Evolutionary conservation across 495 filamentous ascomycete species (phyloP), one percentile per base, ranked within the genome.

Genomic region (Parathielavia hyrcaniae): DNA sequence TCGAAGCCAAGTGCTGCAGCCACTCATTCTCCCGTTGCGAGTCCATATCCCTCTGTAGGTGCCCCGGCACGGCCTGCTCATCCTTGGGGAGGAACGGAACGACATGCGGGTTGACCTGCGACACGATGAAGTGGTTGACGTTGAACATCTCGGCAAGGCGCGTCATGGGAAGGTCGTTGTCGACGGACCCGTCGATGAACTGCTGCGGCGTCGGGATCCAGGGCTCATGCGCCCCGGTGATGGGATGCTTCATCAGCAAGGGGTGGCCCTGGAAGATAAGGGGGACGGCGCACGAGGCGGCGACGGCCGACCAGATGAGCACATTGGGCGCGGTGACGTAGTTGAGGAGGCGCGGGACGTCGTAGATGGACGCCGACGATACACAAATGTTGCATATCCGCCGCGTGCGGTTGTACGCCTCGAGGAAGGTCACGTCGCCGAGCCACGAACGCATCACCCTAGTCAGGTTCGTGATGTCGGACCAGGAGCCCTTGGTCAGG

Each of bases 121-220:
- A 96, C 34, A 96, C 92, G 65, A 97, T 96, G 67, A 96, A 96
- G 67, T 96, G 91, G 67, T 96, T 97, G 72, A 96, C 91, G 66
- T 96, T 96, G 73, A 96, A 96, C 88, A 96, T 92, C 63, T 96
- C 91, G 0, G 91, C 86, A 12, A 97, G 76, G 11, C 88, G 79
- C 45, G 85, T 90, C 88, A 96, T 96, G 20, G 92, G 92, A 2
- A 97, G 78, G 71, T 97, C 92, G 58, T 90, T 90, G 63, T 97
- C 91, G 5, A 97, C 89, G 0, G 90, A 95, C 6, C 92, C 92
- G 69, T 97, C 92, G 45, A 96, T 96, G 79, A 86, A 97, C 59
- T 81, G 81, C 62, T 87, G 87, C 17, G 88, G 86, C 9, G 86
- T 81, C 12, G 88, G 86, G 63, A 91, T 90, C 91, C 91, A 96